phyloP scores from a whole-genome alignment of 305 asterid species.

The Fraxinus angustifolia region DNA sequence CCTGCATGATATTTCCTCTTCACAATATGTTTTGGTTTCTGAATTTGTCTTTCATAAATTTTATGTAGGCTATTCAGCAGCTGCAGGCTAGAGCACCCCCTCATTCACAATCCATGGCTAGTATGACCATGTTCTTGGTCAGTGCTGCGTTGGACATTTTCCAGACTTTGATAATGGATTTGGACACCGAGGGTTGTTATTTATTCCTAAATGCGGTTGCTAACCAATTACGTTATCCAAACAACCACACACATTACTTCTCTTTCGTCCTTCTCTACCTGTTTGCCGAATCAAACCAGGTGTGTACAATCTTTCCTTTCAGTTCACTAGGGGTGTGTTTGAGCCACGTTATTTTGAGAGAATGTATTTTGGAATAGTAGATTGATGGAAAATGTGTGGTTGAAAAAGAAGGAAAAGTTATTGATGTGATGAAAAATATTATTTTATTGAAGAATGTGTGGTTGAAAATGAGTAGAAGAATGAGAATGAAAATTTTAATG shows the following conservation, averaged over 20 bases:
- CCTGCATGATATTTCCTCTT: neutral
- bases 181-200: slow-evolving; percentile 97
- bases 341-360: too few species aligned
- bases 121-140: slow-evolving; percentile 59
- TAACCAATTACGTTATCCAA: slow-evolving; percentile 94
- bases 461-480: too few species aligned
- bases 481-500: too few species aligned
- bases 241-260: slow-evolving; percentile 96
- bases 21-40: neutral
- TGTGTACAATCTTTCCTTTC: slow-evolving; percentile 8
- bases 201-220: slow-evolving; percentile 92
- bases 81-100: slow-evolving; percentile 75
- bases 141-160: slow-evolving; percentile 92
- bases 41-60: neutral
- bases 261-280: slow-evolving; percentile 87
- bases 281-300: slow-evolving; percentile 89
- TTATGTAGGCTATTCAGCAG: slow-evolving; percentile 74
- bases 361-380: too few species aligned
- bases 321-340: neutral
- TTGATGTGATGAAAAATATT: too few species aligned
- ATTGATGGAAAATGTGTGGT: too few species aligned
- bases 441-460: too few species aligned
- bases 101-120: slow-evolving; percentile 72
- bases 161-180: slow-evolving; percentile 72
- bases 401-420: too few species aligned